These are phyloP conservation scores for Scutellaria barbata DNA, from an alignment of 257 asterid genomes.

Conservation along the genomic window DNA sequence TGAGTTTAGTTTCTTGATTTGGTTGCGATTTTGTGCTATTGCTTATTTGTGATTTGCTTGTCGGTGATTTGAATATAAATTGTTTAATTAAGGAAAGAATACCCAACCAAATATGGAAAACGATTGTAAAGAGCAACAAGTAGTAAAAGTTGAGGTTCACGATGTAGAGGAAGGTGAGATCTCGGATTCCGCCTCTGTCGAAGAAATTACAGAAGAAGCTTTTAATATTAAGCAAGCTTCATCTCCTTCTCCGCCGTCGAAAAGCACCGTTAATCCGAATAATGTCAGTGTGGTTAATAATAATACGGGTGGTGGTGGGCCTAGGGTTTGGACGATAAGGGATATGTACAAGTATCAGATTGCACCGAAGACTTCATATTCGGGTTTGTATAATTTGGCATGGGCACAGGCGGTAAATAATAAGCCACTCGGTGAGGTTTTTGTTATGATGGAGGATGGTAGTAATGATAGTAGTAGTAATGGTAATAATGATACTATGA, in stretches of 20 bases:
- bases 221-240: slow-evolving; percentile 54
- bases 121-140: slow-evolving; percentile 50
- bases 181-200: slow-evolving; percentile 86
- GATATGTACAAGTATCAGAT: slow-evolving; percentile 76
- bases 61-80: slow-evolving; percentile 48
- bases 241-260: slow-evolving; percentile 30
- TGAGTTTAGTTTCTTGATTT: slow-evolving; percentile 33
- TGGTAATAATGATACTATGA: slow-evolving; percentile 27
- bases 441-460: slow-evolving; percentile 63
- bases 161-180: slow-evolving; percentile 96
- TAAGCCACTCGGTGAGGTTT: slow-evolving; percentile 76
- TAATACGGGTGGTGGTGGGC: slow-evolving; percentile 44
- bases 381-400: slow-evolving; percentile 83
- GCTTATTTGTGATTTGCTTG: slow-evolving; percentile 23
- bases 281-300: slow-evolving; percentile 36
- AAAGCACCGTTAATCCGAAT: slow-evolving; percentile 37
- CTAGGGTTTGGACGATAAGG: slow-evolving; percentile 84
- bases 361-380: slow-evolving; percentile 52
- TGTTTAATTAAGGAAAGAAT: slow-evolving; percentile 38
- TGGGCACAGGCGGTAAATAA: slow-evolving; percentile 98
- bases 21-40: slow-evolving; percentile 27
- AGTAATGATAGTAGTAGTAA: slow-evolving; percentile 37
- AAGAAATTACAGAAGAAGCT: slow-evolving; percentile 73
- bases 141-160: slow-evolving; percentile 40
- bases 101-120: slow-evolving; percentile 52